Base-by-base conservation (phyloP, 2,329 filamentous ascomycete genomes). In the Apiospora kogelbergensis region DNA sequence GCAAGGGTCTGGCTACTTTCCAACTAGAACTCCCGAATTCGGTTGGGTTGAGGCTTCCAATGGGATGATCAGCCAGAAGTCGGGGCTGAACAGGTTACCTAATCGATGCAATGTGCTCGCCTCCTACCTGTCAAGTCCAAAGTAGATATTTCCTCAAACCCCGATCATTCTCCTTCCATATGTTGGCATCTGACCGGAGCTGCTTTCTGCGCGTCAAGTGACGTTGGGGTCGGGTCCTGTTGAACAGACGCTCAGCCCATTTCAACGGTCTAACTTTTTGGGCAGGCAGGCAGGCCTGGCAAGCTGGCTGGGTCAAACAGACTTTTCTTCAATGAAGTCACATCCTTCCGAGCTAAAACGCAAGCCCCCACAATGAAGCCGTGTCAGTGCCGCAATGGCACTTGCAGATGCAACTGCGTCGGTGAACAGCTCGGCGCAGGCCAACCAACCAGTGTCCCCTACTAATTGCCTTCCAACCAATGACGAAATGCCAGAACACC, bases 301-400 rank as follows among this genome's bases (percentile, higher is more conserved):
- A 33, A 7, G 7, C 33, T 33, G 33, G 33, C 33, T 60, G 53
- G 53, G 53, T 37, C 53, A 60, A 37, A 60, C 53, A 60, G 53
- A 60, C 53, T 48, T 66, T 66, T 66, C 48, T 66, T 53, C 65
- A 66, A 66, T 66, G 65, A 66, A 66, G 65, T 66, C 65, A 66
- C 65, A 46, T 46, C 44, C n/a, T 20, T 30, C 65, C 42, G 33
- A 48, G 44, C 65, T 66, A 66, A 66, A 65, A 66, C 44, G 33
- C 17, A n/a, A 48, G 45, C 65, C 20, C 65, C 65, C 65, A 66
- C 65, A 66, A 66, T 66, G 65, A 66, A 66, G 65, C 65, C 65
- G 65, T 66, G 65, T 66, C 65, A 66, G 65, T 66, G 65, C 65
- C 65, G 65, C 44, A 17, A 37, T 45, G 63, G 15, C 41, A 44